Evolutionary conservation across 768 basidiomycete species (phyloP).

Genomic region (Mycena leptocephala): DNA sequence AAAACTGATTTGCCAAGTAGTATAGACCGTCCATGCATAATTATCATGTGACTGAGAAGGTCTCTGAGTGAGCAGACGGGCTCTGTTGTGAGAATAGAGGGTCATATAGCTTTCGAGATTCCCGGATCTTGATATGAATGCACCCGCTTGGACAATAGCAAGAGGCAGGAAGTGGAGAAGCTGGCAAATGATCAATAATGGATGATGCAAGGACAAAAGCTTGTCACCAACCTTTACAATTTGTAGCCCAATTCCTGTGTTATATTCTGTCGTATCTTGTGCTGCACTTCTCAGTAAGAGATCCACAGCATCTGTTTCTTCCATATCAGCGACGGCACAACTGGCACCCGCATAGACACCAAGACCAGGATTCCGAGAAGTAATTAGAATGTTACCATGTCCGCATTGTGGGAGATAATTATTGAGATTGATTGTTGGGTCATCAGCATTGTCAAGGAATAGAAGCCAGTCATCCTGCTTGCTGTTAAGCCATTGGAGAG

Average conservation of each 20-base stretch:
- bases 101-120: not conserved
- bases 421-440: conserved; percentile 2
- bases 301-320: conserved; percentile 2
- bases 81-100: not conserved
- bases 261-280: not conserved
- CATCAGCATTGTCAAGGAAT: conserved; percentile 16
- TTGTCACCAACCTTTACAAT: conserved; percentile 23
- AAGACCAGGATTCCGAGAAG: conserved; percentile 16
- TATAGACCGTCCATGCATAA: conserved; percentile 22
- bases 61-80: not conserved
- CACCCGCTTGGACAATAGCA: conserved; percentile 19
- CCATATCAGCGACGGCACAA: not conserved
- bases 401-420: conserved; percentile 11
- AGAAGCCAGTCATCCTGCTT: not conserved
- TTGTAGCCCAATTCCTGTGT: not conserved
- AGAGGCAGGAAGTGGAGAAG: conserved; percentile 7
- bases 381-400: conserved; percentile 30
- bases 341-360: not conserved
- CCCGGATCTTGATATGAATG: conserved; percentile 8
- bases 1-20: conserved; percentile 28
- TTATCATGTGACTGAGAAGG: conserved; percentile 12
- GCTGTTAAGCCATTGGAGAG: not conserved
- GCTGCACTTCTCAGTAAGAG: not conserved
- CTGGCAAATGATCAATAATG: not conserved
- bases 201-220: not conserved